These are phyloP conservation scores for Aspergillus hancockii DNA, from an alignment of 495 filamentous ascomycete genomes.

Conservation along the genomic window DNA sequence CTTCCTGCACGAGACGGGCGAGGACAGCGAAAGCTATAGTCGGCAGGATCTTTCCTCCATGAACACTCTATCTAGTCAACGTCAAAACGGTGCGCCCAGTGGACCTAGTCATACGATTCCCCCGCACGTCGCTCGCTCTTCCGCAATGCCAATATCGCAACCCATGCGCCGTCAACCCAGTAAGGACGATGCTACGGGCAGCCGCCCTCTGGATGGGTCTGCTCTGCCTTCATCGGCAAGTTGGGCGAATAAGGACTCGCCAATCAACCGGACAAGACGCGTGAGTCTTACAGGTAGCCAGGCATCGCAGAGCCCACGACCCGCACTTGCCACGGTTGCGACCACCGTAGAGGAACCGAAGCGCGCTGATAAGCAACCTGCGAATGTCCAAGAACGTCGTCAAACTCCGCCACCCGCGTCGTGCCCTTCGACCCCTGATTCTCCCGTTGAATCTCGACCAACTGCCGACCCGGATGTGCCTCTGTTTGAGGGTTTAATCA, in stretches of 20 bases:
- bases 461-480: slow-evolving; percentile 32
- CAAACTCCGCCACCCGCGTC: slow-evolving; percentile 27
- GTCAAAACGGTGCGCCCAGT: slow-evolving; percentile 40
- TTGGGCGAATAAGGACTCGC: slow-evolving; percentile 81
- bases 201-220: slow-evolving; percentile 64
- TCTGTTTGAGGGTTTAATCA: slow-evolving; percentile 49
- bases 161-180: slow-evolving; percentile 73
- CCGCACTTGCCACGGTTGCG: slow-evolving; percentile 59
- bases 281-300: slow-evolving; percentile 76
- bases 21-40: slow-evolving; percentile 95
- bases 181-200: slow-evolving; percentile 69
- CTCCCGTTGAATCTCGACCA: slow-evolving; percentile 19
- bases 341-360: slow-evolving; percentile 44
- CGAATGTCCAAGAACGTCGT: slow-evolving; percentile 27
- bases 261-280: slow-evolving; percentile 65
- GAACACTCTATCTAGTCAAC: slow-evolving; percentile 82
- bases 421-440: slow-evolving; percentile 25
- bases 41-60: slow-evolving; percentile 95
- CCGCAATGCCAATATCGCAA: slow-evolving; percentile 58
- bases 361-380: slow-evolving; percentile 36
- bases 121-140: slow-evolving; percentile 29
- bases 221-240: slow-evolving; percentile 89
- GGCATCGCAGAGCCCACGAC: slow-evolving; percentile 77
- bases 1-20: slow-evolving; percentile 95
- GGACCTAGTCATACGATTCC: slow-evolving; percentile 21